phyloP scores from a whole-genome alignment of 345 rosid genomes.

The Gossypium arboreum region DNA sequence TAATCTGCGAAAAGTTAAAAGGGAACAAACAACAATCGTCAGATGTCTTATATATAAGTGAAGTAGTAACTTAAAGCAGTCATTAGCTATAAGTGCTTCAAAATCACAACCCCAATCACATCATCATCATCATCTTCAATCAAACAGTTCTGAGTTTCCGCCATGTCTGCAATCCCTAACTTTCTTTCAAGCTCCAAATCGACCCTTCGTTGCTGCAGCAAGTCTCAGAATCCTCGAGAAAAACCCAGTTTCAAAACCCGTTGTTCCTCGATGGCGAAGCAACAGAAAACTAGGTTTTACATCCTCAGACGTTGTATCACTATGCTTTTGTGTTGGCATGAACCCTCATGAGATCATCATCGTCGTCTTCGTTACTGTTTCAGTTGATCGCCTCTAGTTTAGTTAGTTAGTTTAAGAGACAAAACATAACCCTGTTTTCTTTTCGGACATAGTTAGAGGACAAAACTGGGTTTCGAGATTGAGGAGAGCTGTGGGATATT shows the following conservation, averaged over 20 bases:
- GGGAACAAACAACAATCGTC: background rate
- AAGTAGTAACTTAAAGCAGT: background rate
- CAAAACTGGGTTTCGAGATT: no score
- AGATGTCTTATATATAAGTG: background rate
- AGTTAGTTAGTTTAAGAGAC: no score
- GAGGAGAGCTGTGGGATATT: no score
- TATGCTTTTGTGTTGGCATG: constrained; percentile 84
- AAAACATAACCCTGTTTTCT: no score
- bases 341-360: background rate
- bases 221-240: constrained; percentile 26
- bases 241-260: constrained; percentile 40
- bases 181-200: constrained; percentile 9
- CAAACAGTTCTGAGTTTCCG: background rate
- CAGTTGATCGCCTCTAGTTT: no score
- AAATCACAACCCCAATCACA: background rate
- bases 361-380: no score
- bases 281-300: constrained; percentile 74
- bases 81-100: background rate
- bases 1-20: background rate
- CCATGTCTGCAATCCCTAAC: constrained; percentile 29
- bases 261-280: constrained; percentile 53
- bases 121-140: background rate
- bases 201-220: background rate
- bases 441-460: no score
- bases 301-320: constrained; percentile 75